A percentile compares a stretch with the other conserved stretches of the same genome.
phyloP scores from a whole-genome alignment of 2,329 filamentous ascomycete genomes.

The Colletotrichum siamense region DNA sequence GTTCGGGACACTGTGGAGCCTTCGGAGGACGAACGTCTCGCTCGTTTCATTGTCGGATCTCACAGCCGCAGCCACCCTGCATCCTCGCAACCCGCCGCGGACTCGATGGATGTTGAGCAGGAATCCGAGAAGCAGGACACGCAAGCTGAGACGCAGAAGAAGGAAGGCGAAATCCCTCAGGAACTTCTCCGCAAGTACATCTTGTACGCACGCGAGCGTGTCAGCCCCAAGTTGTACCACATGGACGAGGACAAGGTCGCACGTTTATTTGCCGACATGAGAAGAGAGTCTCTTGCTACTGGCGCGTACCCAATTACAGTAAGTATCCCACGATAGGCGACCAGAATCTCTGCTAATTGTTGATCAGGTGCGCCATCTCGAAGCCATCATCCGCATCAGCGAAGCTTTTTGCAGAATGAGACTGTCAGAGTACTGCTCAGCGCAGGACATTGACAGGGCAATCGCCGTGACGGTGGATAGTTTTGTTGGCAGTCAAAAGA shows the following conservation, averaged over 20 bases:
- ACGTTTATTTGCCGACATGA: slow-evolving; percentile 93
- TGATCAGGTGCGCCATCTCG: slow-evolving; percentile 88
- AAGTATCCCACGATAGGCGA: slow-evolving; percentile 41
- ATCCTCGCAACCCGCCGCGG: slow-evolving; percentile 52
- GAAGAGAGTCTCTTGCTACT: slow-evolving; percentile 88
- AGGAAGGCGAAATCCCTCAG: slow-evolving; percentile 81
- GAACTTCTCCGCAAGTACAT: slow-evolving; percentile 96
- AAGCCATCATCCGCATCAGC: slow-evolving; percentile 95
- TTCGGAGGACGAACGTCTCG: slow-evolving; percentile 87
- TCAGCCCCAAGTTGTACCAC: slow-evolving; percentile 90
- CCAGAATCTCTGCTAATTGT: background rate
- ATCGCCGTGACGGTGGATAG: slow-evolving; percentile 97
- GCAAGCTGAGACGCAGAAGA: slow-evolving; percentile 35
- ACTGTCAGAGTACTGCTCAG: slow-evolving; percentile 91
- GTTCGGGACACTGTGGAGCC: slow-evolving; percentile 96
- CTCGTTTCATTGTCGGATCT: slow-evolving; percentile 92
- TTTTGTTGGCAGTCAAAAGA: slow-evolving; percentile 95
- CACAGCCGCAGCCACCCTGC: slow-evolving; percentile 87
- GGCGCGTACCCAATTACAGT: slow-evolving; percentile 98
- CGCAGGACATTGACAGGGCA: slow-evolving; percentile 92
- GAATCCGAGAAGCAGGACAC: slow-evolving; percentile 51
- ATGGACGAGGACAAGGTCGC: slow-evolving; percentile 98
- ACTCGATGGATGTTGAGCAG: slow-evolving; percentile 69
- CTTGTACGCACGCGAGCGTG: slow-evolving; percentile 89
- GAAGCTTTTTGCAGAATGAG: slow-evolving; percentile 98